A percentile compares a stretch with the other conserved stretches of the same genome.
Evolutionary conservation across 352 stramenopile genomes (phyloP).

Genomic region (Pythium vanterpoolii): DNA sequence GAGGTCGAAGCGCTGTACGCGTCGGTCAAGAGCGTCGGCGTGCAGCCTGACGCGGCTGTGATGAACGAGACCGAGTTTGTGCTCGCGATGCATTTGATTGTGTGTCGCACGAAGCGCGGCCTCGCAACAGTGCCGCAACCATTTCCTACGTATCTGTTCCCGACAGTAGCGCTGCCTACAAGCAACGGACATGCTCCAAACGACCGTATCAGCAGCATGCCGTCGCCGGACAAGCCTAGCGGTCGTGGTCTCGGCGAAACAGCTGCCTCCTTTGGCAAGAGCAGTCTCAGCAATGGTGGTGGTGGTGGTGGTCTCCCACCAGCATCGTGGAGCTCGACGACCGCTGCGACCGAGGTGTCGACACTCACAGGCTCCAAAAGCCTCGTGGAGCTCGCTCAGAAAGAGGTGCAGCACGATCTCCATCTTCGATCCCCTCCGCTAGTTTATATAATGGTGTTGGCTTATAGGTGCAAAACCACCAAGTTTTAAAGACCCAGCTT

Average conservation of each 20-base stretch:
- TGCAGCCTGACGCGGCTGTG: slow-evolving; percentile 27
- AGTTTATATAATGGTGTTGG: not conserved
- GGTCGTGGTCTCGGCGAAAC: not conserved
- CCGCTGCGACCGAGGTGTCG: slow-evolving; percentile 18
- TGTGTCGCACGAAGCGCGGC: slow-evolving; percentile 72
- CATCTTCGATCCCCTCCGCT: too few relatives aligned
- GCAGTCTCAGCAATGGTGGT: not conserved
- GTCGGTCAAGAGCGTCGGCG: slow-evolving; percentile 39
- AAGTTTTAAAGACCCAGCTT: slow-evolving; percentile 28
- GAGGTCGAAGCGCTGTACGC: slow-evolving; percentile 48
- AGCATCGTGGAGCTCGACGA: not conserved
- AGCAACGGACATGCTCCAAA: not conserved
- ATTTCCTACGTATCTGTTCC: slow-evolving; percentile 65
- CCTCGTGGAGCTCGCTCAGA: slow-evolving; percentile 37
- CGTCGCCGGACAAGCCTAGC: slow-evolving; percentile 30
- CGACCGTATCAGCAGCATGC: slow-evolving; percentile 35
- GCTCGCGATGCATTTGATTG: slow-evolving; percentile 76
- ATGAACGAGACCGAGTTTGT: slow-evolving; percentile 61
- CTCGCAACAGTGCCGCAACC: slow-evolving; percentile 39
- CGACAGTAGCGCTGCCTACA: slow-evolving; percentile 28
- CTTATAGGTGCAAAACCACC: slow-evolving; percentile 33
- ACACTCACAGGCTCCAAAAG: slow-evolving; percentile 35
- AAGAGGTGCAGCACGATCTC: slow-evolving; percentile 34
- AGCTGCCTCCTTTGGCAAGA: not conserved
- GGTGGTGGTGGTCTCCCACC: not conserved